These are phyloP conservation scores for Trichophyton simii DNA, from an alignment of 2,329 filamentous ascomycete species.

Conservation along the genomic window DNA sequence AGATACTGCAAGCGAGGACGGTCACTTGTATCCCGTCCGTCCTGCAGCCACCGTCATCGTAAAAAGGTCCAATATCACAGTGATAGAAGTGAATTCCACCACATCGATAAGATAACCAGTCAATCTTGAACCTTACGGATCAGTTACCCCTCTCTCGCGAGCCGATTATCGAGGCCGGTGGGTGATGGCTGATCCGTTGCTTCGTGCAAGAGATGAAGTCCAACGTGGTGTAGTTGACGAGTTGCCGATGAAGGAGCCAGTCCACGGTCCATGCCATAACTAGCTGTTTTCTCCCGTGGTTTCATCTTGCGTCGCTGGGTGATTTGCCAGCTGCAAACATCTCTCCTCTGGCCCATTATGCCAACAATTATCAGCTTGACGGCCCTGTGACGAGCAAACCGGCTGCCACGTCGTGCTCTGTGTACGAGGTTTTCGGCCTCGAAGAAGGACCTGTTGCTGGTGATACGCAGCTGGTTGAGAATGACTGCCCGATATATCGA, in stretches of 20 bases:
- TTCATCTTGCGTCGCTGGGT: neutral
- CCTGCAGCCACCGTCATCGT: neutral
- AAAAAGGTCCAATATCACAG: neutral
- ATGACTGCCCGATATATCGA: neutral
- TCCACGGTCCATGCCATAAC: neutral
- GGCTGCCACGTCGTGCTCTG: neutral
- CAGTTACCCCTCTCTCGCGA: constrained; percentile 7
- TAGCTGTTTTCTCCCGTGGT: neutral
- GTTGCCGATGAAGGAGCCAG: neutral
- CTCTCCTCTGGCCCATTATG: neutral
- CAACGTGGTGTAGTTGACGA: neutral
- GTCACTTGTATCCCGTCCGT: neutral
- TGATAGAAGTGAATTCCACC: neutral
- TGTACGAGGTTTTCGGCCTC: neutral
- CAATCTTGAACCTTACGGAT: neutral
- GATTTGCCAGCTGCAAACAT: neutral
- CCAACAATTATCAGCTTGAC: neutral
- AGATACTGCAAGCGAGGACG: neutral
- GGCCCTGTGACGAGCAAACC: neutral
- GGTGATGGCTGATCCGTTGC: constrained; percentile 20
- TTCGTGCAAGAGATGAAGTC: neutral
- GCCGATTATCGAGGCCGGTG: constrained; percentile 23
- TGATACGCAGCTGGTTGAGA: neutral
- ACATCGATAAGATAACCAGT: neutral
- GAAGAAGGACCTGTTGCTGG: neutral